Conservation (phyloP, 805 yeast genomes). For the Millerozyma miso region DNA sequence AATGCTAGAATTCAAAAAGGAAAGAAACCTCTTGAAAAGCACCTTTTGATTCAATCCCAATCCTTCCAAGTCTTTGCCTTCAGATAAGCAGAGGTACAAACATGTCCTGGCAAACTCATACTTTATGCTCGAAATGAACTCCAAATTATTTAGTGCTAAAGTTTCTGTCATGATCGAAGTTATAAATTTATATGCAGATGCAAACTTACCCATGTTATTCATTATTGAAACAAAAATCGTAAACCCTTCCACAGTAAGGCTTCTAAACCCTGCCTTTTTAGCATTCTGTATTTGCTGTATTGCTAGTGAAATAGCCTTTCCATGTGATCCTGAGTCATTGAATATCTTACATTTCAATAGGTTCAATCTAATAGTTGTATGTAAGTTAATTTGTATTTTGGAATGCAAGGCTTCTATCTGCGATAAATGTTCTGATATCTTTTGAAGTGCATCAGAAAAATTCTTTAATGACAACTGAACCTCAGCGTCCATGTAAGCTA, state of each 20-base stretch:
- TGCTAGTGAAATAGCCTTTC: conserved; percentile 48
- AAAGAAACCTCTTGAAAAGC: conserved; percentile 27
- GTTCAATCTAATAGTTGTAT: conserved; percentile 44
- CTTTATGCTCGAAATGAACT: conserved; percentile 31
- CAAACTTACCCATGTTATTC: conserved; percentile 32
- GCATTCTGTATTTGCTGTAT: conserved; percentile 49
- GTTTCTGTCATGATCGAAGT: conserved; percentile 42
- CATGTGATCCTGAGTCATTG: conserved; percentile 38
- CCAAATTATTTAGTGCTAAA: conserved; percentile 35
- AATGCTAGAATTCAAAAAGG: conserved; percentile 40
- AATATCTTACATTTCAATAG: conserved; percentile 45
- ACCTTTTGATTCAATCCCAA: conserved; percentile 6
- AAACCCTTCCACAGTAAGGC: conserved; percentile 44
- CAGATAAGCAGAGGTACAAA: conserved; percentile 7
- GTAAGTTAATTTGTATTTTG: conserved; percentile 28
- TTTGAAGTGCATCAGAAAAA: conserved; percentile 21
- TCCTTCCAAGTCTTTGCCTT: background rate
- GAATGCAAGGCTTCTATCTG: conserved; percentile 15
- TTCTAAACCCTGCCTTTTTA: conserved; percentile 40
- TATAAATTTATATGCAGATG: conserved; percentile 43
- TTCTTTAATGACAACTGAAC: conserved; percentile 30
- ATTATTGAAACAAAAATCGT: conserved; percentile 44
- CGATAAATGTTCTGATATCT: conserved; percentile 19
- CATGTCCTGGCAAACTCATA: conserved; percentile 28
- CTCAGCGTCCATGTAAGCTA: conserved; percentile 22